Evolutionary conservation across 768 basidiomycete genomes (phyloP).

Genomic region (Pleurotus ostreatus): DNA sequence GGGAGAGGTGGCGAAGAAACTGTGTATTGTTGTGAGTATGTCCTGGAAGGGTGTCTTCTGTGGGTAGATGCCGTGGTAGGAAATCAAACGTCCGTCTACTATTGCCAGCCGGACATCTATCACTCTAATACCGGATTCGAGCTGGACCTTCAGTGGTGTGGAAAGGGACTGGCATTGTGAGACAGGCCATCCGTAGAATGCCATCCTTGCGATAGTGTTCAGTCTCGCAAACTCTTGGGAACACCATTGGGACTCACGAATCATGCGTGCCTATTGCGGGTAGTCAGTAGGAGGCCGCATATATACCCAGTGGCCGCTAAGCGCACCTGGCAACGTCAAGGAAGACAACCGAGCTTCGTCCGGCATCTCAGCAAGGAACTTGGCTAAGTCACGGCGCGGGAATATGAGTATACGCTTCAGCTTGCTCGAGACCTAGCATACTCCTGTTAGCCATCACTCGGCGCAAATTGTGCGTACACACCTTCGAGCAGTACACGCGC

Average conservation of each 20-base stretch:
- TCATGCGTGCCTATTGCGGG: constrained; percentile 53
- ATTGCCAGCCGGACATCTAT: constrained; percentile 79
- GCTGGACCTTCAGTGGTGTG: constrained; percentile 63
- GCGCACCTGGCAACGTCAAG: constrained; percentile 72
- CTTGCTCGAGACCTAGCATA: constrained; percentile 39
- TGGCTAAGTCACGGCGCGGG: constrained; percentile 51
- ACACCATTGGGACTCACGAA: constrained; percentile 39
- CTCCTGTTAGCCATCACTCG: neutral
- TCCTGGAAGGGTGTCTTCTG: constrained; percentile 63
- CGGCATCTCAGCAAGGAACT: constrained; percentile 58
- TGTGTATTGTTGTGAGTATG: constrained; percentile 57
- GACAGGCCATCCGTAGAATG: constrained; percentile 81
- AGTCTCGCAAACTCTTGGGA: no score
- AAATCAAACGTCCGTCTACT: constrained; percentile 55
- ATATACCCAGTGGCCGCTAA: constrained; percentile 13
- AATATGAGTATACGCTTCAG: constrained; percentile 52
- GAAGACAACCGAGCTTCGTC: constrained; percentile 67
- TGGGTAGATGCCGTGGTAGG: constrained; percentile 78
- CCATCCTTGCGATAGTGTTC: constrained; percentile 46
- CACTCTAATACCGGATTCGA: constrained; percentile 74
- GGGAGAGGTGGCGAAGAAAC: constrained; percentile 55
- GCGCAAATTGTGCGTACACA: constrained; percentile 23
- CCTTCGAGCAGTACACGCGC: constrained; percentile 52
- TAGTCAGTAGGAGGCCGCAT: constrained; percentile 7
- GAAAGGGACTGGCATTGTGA: constrained; percentile 77